Conservation (phyloP, 129 eudicot species). For the Arctium minus region DNA sequence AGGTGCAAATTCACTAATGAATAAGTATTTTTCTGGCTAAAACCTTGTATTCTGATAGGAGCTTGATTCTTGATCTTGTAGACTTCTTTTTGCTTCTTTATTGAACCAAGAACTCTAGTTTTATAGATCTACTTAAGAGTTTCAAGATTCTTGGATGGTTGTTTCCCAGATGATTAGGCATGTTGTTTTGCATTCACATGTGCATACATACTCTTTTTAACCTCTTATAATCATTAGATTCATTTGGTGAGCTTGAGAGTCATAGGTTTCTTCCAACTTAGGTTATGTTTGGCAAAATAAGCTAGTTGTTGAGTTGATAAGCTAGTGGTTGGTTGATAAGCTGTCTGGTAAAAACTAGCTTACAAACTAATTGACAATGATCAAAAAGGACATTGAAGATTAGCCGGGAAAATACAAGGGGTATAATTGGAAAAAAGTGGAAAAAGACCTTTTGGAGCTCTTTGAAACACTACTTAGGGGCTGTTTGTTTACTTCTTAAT, state of each 20-base stretch:
- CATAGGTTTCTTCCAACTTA: background rate
- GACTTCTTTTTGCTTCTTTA: conserved; percentile 12
- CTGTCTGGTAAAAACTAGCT: background rate
- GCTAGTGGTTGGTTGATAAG: too few relatives aligned
- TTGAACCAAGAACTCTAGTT: conserved; percentile 11
- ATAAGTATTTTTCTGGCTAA: conserved; percentile 26
- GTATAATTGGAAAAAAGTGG: background rate
- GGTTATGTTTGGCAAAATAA: background rate
- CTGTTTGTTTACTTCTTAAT: too few relatives aligned
- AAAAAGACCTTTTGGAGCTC: background rate
- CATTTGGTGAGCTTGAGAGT: background rate
- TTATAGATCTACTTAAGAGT: background rate
- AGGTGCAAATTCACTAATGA: conserved; percentile 29
- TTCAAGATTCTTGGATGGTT: background rate
- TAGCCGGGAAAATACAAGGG: background rate
- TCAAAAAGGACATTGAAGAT: background rate
- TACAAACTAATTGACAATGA: background rate
- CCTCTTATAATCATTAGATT: background rate
- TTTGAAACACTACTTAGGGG: too few relatives aligned
- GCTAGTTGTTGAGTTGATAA: too few relatives aligned
- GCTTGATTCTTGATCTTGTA: conserved; percentile 24
- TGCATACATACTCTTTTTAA: background rate
- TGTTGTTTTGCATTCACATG: background rate
- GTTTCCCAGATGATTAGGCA: background rate
- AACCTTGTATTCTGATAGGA: conserved; percentile 25